Evolutionary conservation across 1,284 basidiomycete genomes (phyloP).

Genomic region (Rhodotorula sp.): DNA sequence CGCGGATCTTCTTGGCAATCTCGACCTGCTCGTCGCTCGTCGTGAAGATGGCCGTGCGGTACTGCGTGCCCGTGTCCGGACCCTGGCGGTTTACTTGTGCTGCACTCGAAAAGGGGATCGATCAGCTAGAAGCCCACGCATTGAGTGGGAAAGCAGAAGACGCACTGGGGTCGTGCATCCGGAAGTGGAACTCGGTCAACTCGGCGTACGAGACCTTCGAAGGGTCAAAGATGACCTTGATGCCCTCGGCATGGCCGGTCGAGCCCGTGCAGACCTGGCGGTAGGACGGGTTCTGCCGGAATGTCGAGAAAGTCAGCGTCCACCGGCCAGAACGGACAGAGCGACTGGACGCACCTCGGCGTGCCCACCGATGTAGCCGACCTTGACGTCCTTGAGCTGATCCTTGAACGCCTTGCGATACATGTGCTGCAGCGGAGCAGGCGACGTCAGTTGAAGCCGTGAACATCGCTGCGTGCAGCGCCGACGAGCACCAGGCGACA

Average conservation of each 20-base stretch:
- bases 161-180: conserved; percentile 83
- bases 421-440: conserved; percentile 38
- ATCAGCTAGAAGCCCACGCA: background rate
- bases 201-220: conserved; percentile 35
- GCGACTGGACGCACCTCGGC: conserved; percentile 20
- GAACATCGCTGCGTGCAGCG: too few relatives aligned
- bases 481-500: background rate
- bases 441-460: background rate
- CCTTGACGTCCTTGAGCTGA: conserved; percentile 40
- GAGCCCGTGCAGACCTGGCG: conserved; percentile 73
- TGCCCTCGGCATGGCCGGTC: conserved; percentile 88
- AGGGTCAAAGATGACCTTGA: conserved; percentile 76
- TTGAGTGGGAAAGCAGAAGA: background rate
- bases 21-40: conserved; percentile 72
- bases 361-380: conserved; percentile 44
- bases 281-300: conserved; percentile 58
- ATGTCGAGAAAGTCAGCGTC: too few relatives aligned
- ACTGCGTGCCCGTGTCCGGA: conserved; percentile 75
- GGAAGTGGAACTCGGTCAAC: conserved; percentile 65
- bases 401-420: conserved; percentile 36
- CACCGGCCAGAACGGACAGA: background rate
- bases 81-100: conserved; percentile 69
- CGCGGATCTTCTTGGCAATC: conserved; percentile 75
- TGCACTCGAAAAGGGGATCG: background rate
- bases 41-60: conserved; percentile 90